Percentiles rank a stretch among this genome's conserved stretches.
Evolutionary conservation across 2,329 filamentous ascomycete genomes (phyloP).

Genomic region (Blumeriella jaapii): DNA sequence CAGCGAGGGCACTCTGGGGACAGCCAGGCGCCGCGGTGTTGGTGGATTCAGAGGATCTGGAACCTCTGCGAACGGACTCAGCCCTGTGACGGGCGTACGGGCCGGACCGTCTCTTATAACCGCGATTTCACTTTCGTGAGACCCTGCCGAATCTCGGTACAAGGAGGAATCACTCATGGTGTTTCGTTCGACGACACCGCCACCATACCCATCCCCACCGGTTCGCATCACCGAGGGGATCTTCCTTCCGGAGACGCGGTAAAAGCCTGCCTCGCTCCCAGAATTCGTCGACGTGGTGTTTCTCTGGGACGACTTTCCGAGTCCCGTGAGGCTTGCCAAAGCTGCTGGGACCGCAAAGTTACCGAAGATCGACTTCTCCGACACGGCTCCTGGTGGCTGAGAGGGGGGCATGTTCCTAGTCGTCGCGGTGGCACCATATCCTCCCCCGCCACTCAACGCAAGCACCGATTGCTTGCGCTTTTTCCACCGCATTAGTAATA

Average conservation of each 20-base stretch:
- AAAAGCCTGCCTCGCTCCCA: constrained; percentile 46
- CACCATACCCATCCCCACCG: constrained; percentile 52
- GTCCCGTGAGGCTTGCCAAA: constrained; percentile 34
- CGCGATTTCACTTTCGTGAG: constrained; percentile 44
- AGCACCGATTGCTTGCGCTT: constrained; percentile 34
- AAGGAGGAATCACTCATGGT: constrained; percentile 39
- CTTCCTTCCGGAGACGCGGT: constrained; percentile 54
- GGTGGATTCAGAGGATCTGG: constrained; percentile 11
- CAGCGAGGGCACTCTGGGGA: constrained; percentile 32
- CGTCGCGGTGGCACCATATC: constrained; percentile 23
- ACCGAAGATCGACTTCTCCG: constrained; percentile 32
- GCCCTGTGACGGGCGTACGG: constrained; percentile 47
- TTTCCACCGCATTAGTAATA: constrained; percentile 41
- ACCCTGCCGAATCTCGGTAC: constrained; percentile 41
- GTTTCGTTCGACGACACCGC: constrained; percentile 28
- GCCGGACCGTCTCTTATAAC: constrained; percentile 54
- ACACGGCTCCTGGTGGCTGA: constrained; percentile 30
- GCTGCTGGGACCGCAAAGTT: constrained; percentile 38
- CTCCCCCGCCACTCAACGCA: constrained; percentile 33
- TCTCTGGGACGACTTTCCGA: constrained; percentile 28
- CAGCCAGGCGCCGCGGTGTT: constrained; percentile 21
- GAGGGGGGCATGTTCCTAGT: constrained; percentile 19
- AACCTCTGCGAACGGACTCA: constrained; percentile 33
- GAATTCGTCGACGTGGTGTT: constrained; percentile 27
- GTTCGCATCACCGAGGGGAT: constrained; percentile 49